A percentile compares a stretch with the other conserved stretches of the same genome.
phyloP scores from a whole-genome alignment of 1,284 basidiomycete genomes.

The Fistulina hepatica region DNA sequence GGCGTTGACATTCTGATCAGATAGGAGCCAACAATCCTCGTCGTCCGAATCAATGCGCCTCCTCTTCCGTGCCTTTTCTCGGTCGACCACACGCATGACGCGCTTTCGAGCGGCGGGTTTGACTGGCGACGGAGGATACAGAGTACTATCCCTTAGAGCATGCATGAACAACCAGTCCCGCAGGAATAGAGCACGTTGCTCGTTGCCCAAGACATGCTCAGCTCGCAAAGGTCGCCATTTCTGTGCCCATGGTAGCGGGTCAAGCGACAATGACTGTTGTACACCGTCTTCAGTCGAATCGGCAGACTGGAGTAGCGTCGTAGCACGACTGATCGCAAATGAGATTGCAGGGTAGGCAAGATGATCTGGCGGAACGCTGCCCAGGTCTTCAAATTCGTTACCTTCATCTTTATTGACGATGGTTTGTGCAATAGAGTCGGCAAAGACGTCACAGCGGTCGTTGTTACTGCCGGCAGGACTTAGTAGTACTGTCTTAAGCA shows the following conservation, averaged over 20 bases:
- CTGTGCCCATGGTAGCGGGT: conserved; percentile 67
- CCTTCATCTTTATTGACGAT: background rate
- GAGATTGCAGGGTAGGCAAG: conserved; percentile 44
- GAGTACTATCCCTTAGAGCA: conserved; percentile 53
- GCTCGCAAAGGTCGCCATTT: conserved; percentile 70
- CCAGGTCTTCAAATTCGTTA: conserved; percentile 12
- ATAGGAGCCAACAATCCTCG: conserved; percentile 19
- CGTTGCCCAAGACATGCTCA: conserved; percentile 75
- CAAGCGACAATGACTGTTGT: too few relatives aligned
- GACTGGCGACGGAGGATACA: conserved; percentile 15
- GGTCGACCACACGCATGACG: conserved; percentile 39
- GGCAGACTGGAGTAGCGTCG: conserved; percentile 12
- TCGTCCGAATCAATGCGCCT: conserved; percentile 42
- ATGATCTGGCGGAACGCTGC: conserved; percentile 26
- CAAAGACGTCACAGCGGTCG: background rate
- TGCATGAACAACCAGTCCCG: conserved; percentile 62
- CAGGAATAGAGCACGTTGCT: conserved; percentile 61
- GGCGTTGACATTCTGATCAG: conserved; percentile 8
- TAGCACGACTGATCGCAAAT: conserved; percentile 25
- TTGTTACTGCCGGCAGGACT: conserved; percentile 1
- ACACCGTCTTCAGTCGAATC: conserved; percentile 31
- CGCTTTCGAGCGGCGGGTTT: conserved; percentile 34
- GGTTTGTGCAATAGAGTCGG: conserved; percentile 5
- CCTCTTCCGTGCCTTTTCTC: conserved; percentile 34
- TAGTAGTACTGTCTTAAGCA: background rate